Percentiles rank a stretch among this genome's conserved stretches.
Conservation (phyloP, 352 stramenopile genomes). For the Phytophthora tubulina region DNA sequence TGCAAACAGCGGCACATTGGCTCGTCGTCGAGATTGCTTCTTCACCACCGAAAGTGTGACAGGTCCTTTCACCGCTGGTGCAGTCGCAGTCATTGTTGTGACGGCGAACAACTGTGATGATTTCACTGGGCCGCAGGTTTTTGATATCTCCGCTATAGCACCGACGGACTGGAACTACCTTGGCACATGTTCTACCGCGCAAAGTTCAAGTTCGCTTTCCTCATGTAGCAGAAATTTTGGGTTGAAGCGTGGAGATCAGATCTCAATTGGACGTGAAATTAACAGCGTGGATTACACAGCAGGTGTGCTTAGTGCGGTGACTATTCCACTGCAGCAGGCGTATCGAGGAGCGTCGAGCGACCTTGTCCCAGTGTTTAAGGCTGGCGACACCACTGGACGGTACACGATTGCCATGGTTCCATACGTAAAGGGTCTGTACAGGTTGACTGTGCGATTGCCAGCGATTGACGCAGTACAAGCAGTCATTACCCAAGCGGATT, state of each 20-base stretch:
- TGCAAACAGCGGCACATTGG: constrained; percentile 67
- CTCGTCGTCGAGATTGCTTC: constrained; percentile 67
- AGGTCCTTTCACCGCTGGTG: constrained; percentile 38
- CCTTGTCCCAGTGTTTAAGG: constrained; percentile 76
- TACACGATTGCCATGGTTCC: constrained; percentile 91
- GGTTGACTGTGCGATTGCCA: constrained; percentile 86
- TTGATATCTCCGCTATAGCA: constrained; percentile 66
- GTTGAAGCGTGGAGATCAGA: constrained; percentile 77
- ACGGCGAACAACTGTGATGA: constrained; percentile 62
- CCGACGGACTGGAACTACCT: constrained; percentile 75
- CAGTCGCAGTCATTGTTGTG: constrained; percentile 56
- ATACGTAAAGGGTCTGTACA: constrained; percentile 91
- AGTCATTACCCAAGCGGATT: constrained; percentile 62
- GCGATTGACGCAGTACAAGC: constrained; percentile 77
- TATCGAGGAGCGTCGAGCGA: constrained; percentile 74
- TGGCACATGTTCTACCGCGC: constrained; percentile 63
- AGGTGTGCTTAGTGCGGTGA: constrained; percentile 61
- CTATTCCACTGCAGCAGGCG: constrained; percentile 70
- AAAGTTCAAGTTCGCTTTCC: constrained; percentile 39
- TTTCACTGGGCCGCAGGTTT: constrained; percentile 47
- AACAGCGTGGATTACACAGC: constrained; percentile 70
- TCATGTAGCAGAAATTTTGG: constrained; percentile 64
- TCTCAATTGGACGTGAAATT: constrained; percentile 82
- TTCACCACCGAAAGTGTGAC: constrained; percentile 68
- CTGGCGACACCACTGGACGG: constrained; percentile 67